A percentile compares a stretch with the other conserved stretches of the same genome.
phyloP scores from a whole-genome alignment of 129 eudicot genomes.

The Oenanthe sinensis region DNA sequence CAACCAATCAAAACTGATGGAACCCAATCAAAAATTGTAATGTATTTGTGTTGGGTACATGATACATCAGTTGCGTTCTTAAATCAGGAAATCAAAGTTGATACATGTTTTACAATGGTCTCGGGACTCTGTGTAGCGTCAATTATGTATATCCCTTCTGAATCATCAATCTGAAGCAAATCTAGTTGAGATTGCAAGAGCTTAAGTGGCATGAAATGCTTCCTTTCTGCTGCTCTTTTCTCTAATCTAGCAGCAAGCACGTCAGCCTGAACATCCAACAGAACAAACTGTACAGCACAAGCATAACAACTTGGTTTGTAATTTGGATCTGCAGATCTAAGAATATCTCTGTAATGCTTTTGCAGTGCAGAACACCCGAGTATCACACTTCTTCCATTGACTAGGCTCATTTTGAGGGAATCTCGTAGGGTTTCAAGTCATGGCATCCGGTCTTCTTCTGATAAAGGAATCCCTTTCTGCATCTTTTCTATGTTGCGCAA shows the following conservation, averaged over 20 bases:
- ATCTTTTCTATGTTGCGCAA: constrained; percentile 55
- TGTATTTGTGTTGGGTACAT: background rate
- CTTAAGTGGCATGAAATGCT: constrained; percentile 82
- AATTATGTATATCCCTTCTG: constrained; percentile 60
- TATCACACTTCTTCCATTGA: constrained; percentile 33
- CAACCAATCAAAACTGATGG: background rate
- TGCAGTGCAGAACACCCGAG: constrained; percentile 84
- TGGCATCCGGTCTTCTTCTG: constrained; percentile 74
- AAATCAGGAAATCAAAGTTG: constrained; percentile 14
- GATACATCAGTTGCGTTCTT: background rate
- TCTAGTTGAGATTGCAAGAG: constrained; percentile 75
- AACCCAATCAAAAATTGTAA: background rate
- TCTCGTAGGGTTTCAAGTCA: constrained; percentile 77
- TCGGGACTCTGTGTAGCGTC: constrained; percentile 62
- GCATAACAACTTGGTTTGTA: constrained; percentile 15
- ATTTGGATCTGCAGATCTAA: constrained; percentile 66
- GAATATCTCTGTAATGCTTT: constrained; percentile 65
- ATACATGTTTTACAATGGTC: constrained; percentile 34
- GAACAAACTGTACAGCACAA: constrained; percentile 58
- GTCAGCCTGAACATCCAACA: constrained; percentile 48
- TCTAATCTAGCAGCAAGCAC: constrained; percentile 59
- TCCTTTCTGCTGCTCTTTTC: constrained; percentile 61
- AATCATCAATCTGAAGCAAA: constrained; percentile 61
- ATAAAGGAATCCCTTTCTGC: constrained; percentile 73
- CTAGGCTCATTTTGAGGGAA: constrained; percentile 26